phyloP scores from a whole-genome alignment of 768 basidiomycete species.

The Podaxis mareebaensis region DNA sequence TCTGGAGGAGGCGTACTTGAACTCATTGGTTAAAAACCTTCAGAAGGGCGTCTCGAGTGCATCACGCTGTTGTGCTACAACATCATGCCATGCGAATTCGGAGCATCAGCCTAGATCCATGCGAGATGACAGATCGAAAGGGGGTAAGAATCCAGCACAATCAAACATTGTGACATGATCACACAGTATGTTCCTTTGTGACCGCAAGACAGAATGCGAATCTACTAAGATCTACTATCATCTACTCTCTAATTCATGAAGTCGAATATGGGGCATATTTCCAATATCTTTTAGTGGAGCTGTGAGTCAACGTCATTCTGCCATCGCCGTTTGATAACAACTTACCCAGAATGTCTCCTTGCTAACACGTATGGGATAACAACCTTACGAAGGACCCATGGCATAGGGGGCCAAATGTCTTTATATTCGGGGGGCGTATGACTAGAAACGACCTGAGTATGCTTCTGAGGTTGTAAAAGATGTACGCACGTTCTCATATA shows the following conservation, averaged over 20 bases:
- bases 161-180: no score
- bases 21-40: no score
- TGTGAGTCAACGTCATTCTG: neutral
- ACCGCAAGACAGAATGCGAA: neutral
- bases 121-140: neutral
- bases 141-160: no score
- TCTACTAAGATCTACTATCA: neutral
- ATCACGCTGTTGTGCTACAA: no score
- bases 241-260: neutral
- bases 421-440: conserved; percentile 8
- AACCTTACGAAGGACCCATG: conserved; percentile 7
- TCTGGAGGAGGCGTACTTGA: no score
- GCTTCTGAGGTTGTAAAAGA: neutral
- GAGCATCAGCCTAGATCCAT: neutral
- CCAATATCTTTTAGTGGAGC: neutral
- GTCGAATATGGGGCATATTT: conserved; percentile 9
- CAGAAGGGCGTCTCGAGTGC: no score
- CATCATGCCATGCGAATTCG: neutral
- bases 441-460: neutral
- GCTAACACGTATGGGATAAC: conserved; percentile 2
- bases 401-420: conserved; percentile 6
- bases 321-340: neutral
- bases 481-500: conserved; percentile 7
- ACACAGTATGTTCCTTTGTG: neutral
- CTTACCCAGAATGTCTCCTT: conserved; percentile 6